These are phyloP conservation scores for Rhodotorula sp. DNA, from an alignment of 1,284 basidiomycete genomes.

Conservation along the genomic window DNA sequence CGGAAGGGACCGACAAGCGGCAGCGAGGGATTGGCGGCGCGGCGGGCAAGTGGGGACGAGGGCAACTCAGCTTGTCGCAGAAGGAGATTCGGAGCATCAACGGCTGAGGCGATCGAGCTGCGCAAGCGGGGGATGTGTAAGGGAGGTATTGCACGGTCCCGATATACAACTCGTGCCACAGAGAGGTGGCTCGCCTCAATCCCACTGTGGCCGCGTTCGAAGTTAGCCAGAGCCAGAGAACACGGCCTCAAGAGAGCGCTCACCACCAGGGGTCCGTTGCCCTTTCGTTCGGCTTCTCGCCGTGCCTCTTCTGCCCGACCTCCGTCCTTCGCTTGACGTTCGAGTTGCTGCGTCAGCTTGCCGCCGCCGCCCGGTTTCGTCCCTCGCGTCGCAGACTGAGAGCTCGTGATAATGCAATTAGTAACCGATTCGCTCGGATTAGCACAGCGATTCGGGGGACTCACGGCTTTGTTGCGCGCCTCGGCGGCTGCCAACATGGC, in stretches of 20 bases:
- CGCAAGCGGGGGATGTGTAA: background rate
- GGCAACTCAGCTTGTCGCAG: slow-evolving; percentile 30
- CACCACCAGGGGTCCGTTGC: slow-evolving; percentile 17
- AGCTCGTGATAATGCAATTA: fast-evolving
- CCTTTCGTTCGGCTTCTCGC: slow-evolving; percentile 17
- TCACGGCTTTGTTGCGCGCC: slow-evolving; percentile 1
- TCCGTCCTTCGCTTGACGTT: slow-evolving; percentile 17
- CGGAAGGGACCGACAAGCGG: slow-evolving; percentile 33
- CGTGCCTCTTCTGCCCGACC: slow-evolving; percentile 23
- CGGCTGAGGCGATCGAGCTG: background rate
- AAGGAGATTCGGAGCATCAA: slow-evolving; percentile 28
- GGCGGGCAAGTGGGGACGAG: slow-evolving; percentile 32
- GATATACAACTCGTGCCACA: background rate
- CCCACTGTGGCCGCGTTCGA: slow-evolving; percentile 13
- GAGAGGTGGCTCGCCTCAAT: slow-evolving; percentile 1
- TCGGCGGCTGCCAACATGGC: slow-evolving; percentile 14
- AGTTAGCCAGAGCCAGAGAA: background rate
- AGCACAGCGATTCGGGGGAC: too few species aligned
- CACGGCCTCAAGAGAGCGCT: background rate
- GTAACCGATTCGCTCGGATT: too few species aligned
- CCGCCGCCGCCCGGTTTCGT: slow-evolving; percentile 12
- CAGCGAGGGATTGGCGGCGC: slow-evolving; percentile 32
- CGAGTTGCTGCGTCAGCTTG: slow-evolving; percentile 18
- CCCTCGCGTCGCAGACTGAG: background rate
- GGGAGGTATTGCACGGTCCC: background rate